Evolutionary conservation across 2,329 filamentous ascomycete genomes (phyloP).

Genomic region (Herpomyces periplanetae): DNA sequence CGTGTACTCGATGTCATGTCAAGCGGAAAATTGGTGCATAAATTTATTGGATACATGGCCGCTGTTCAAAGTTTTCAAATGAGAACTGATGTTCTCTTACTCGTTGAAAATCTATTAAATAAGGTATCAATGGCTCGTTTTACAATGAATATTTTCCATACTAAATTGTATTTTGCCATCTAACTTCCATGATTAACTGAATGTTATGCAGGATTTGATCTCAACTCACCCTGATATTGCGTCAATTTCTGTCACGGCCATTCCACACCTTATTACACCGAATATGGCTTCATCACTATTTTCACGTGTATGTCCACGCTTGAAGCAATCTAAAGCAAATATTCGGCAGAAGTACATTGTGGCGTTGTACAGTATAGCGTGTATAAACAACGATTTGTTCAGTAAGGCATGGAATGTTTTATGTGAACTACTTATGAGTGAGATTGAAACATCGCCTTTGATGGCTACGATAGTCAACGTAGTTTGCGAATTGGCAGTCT

Average conservation of each 20-base stretch:
- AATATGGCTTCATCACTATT: constrained; percentile 66
- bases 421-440: constrained; percentile 66
- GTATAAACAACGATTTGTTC: constrained; percentile 85
- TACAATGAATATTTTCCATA: constrained; percentile 1
- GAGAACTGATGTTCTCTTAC: constrained; percentile 85
- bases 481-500: constrained; percentile 75
- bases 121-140: constrained; percentile 17
- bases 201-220: constrained; percentile 21
- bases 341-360: constrained; percentile 88
- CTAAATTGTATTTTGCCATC: constrained; percentile 1
- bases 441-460: constrained; percentile 57
- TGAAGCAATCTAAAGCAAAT: constrained; percentile 46
- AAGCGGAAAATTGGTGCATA: constrained; percentile 67
- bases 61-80: constrained; percentile 83
- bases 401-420: constrained; percentile 86
- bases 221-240: constrained; percentile 33
- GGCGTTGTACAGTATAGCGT: constrained; percentile 56
- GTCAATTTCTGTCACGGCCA: constrained; percentile 42
- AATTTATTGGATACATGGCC: constrained; percentile 69
- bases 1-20: constrained; percentile 98
- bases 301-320: constrained; percentile 41
- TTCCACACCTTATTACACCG: constrained; percentile 80
- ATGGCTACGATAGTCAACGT: constrained; percentile 90
- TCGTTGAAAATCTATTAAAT: constrained; percentile 81
- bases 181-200: constrained; percentile 5